A percentile compares a stretch with the other conserved stretches of the same genome.
phyloP scores from a whole-genome alignment of 75 land plant species.

The Gnetum montanum region DNA sequence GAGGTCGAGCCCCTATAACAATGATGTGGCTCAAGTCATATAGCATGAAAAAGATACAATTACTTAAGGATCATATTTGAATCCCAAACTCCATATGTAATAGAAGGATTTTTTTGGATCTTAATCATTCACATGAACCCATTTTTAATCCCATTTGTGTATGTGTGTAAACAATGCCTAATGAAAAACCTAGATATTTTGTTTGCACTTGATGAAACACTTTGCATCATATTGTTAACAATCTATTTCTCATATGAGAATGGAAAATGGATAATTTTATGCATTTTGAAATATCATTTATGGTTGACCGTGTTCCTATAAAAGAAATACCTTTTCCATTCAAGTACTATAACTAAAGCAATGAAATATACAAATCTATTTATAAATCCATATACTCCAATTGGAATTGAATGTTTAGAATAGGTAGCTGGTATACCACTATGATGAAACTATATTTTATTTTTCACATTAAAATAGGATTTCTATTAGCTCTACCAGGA shows the following conservation, averaged over 20 bases:
- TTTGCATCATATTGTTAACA: slow-evolving; percentile 6
- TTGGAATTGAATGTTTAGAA: too few relatives aligned
- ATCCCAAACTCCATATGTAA: slow-evolving; percentile 2
- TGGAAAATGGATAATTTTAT: background rate
- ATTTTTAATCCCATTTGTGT: slow-evolving; percentile 8
- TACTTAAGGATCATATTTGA: slow-evolving; percentile 3
- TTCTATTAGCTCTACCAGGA: slow-evolving; percentile 16
- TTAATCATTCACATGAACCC: slow-evolving; percentile 8
- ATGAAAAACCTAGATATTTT: background rate
- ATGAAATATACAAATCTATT: too few relatives aligned
- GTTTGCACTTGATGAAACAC: slow-evolving; percentile 4
- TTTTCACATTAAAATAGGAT: too few relatives aligned
- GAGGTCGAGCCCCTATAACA: background rate
- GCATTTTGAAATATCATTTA: background rate
- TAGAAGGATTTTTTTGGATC: background rate
- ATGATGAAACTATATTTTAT: too few relatives aligned
- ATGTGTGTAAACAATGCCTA: background rate
- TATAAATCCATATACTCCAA: too few relatives aligned
- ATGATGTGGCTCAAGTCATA: background rate
- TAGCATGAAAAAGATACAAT: slow-evolving; percentile 1
- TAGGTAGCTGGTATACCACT: too few relatives aligned
- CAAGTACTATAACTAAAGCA: too few relatives aligned
- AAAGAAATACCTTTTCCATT: too few relatives aligned
- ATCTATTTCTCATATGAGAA: background rate
- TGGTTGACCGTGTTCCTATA: background rate